Evolutionary conservation across 257 asterid genomes (phyloP), one percentile per base, ranked within the genome.

Genomic region (Cinchona pubescens): DNA sequence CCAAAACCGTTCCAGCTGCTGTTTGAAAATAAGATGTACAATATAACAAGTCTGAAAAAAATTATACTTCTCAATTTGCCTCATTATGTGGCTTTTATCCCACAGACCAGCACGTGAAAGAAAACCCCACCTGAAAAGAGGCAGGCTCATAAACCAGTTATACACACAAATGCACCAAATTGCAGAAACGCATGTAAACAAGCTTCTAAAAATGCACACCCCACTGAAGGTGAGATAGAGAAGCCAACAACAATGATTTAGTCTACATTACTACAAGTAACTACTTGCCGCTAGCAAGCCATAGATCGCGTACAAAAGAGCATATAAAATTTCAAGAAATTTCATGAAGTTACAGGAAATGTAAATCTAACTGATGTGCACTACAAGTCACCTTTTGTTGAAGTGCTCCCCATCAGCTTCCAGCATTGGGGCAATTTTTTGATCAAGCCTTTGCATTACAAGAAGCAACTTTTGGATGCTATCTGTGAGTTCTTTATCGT

Each of bases 61-160:
- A 75, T 79, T 69, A 51, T 87, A 92, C 97, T 92, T 92, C 84
- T 92, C 97, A 42, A 92, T 92, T 80, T 92, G 97, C 81, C 97
- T 87, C 97, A 92, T 92, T 40, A 92, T 81, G 88, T 92, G 97
- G 83, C 97, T 92, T 85, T 92, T 92, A 88, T 92, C 97, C 97
- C 97, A 92, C 72, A 92, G 83, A 66, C 97, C 97, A 73, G 97
- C 97, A 75, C 97, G 94, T 16, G 97, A 92, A 75, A 92, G 89
- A 70, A 80, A 92, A 63, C 97, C 97, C 97, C 97, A 92, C 83
- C 97, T 92, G 88, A 80, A 87, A 82, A 65, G 72, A 59, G 56
- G 74, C 76, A 74, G 35, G 72, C 59, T 65, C 68, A 32, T 64
- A 42, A 38, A 69, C 58, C 25, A 35, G 37, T 45, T 69, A 45